Conservation (phyloP, 768 basidiomycete genomes). For the Mycena leptocephala region DNA sequence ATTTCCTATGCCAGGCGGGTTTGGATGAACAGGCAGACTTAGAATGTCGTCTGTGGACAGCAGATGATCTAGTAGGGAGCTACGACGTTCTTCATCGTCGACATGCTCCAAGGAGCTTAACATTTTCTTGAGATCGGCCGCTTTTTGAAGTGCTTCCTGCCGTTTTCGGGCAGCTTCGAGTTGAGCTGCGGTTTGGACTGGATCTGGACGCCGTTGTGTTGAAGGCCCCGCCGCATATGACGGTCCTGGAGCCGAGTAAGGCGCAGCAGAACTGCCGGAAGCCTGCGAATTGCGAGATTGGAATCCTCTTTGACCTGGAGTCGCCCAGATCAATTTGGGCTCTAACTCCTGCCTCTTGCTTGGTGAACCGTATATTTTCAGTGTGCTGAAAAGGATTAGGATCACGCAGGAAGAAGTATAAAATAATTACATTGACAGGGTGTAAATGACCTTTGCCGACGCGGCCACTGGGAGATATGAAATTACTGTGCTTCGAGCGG, state of each 20-base stretch:
- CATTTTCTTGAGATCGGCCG: slow-evolving; percentile 78
- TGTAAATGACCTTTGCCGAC: slow-evolving; percentile 52
- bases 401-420: background rate
- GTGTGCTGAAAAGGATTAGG: slow-evolving; percentile 58
- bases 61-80: slow-evolving; percentile 79
- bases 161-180: slow-evolving; percentile 61
- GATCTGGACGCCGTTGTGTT: slow-evolving; percentile 31
- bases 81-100: slow-evolving; percentile 82
- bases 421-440: slow-evolving; percentile 70
- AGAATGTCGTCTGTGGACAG: slow-evolving; percentile 81
- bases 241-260: slow-evolving; percentile 26
- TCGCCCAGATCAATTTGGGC: slow-evolving; percentile 82
- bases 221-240: slow-evolving; percentile 35
- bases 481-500: background rate
- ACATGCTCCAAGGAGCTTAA: slow-evolving; percentile 82
- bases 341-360: slow-evolving; percentile 76
- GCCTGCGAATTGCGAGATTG: slow-evolving; percentile 39
- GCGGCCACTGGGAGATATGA: background rate
- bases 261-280: slow-evolving; percentile 3
- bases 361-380: slow-evolving; percentile 81
- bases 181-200: slow-evolving; percentile 51
- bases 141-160: slow-evolving; percentile 71
- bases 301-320: slow-evolving; percentile 77
- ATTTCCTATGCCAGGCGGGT: slow-evolving; percentile 78
- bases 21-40: slow-evolving; percentile 78